Conservation (phyloP, 495 filamentous ascomycete species). For the Daldinia vernicosa region DNA sequence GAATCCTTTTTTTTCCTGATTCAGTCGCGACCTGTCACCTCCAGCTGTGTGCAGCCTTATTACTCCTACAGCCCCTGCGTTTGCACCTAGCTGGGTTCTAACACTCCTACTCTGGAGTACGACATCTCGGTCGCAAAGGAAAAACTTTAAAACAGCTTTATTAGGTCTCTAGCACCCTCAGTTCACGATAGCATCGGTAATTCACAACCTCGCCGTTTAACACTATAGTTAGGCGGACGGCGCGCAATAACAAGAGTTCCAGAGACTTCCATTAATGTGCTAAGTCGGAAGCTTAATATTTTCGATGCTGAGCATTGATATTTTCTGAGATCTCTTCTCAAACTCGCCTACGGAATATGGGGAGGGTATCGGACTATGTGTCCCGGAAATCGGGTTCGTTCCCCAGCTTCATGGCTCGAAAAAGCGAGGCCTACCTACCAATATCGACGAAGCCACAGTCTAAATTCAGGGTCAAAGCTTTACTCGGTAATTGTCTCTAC, state of each 20-base stretch:
- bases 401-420: constrained; percentile 40
- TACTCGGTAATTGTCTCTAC: constrained; percentile 54
- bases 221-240: not conserved
- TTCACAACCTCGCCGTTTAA: not conserved
- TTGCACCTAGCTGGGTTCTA: not conserved
- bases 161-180: not conserved
- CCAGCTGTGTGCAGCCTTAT: not conserved
- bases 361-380: constrained; percentile 38
- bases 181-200: not conserved
- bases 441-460: constrained; percentile 34
- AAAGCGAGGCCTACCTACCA: constrained; percentile 41
- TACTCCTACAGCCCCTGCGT: not conserved
- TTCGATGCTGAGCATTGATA: constrained; percentile 43
- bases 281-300: constrained; percentile 15
- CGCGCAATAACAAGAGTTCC: not conserved
- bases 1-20: constrained; percentile 23
- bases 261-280: constrained; percentile 14
- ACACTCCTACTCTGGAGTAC: not conserved
- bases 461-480: constrained; percentile 44
- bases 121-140: constrained; percentile 15
- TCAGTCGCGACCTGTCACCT: not conserved
- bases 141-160: not conserved
- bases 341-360: constrained; percentile 27
- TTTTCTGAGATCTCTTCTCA: constrained; percentile 23
- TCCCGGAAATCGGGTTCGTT: constrained; percentile 42